A percentile compares a stretch with the other conserved stretches of the same genome.
Conservation (phyloP, 1,139 yeast species). For the Hansenula anomala region DNA sequence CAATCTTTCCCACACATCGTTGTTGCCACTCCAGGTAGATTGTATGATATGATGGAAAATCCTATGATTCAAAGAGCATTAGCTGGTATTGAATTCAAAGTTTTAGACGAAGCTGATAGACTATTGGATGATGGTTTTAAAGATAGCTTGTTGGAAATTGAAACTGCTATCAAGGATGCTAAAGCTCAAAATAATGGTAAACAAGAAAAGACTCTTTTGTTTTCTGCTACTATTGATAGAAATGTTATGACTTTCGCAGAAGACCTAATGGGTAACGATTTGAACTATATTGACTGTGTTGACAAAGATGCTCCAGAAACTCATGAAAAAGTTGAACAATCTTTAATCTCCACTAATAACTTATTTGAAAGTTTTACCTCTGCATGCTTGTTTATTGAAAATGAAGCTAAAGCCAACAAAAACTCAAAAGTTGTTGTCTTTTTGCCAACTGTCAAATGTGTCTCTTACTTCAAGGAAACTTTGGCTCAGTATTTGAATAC, state of each 20-base stretch:
- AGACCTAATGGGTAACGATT: constrained; percentile 57
- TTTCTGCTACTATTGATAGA: constrained; percentile 83
- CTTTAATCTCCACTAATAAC: constrained; percentile 44
- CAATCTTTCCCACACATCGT: constrained; percentile 44
- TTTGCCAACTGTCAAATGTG: constrained; percentile 71
- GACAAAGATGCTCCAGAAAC: constrained; percentile 73
- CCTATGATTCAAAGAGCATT: constrained; percentile 47
- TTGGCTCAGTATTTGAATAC: constrained; percentile 26
- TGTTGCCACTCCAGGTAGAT: constrained; percentile 90
- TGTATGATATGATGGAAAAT: constrained; percentile 51
- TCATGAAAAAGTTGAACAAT: constrained; percentile 70
- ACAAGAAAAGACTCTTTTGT: constrained; percentile 59
- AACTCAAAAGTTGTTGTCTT: constrained; percentile 76
- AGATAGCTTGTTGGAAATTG: constrained; percentile 53
- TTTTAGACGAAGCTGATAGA: constrained; percentile 89
- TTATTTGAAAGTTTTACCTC: constrained; percentile 48
- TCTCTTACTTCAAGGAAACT: constrained; percentile 47
- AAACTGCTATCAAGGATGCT: constrained; percentile 39
- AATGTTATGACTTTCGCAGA: constrained; percentile 63
- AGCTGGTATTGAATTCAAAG: constrained; percentile 52
- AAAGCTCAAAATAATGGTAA: constrained; percentile 27
- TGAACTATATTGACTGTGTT: constrained; percentile 71
- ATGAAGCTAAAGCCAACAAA: constrained; percentile 22
- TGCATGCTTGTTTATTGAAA: constrained; percentile 44
- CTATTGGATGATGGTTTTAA: constrained; percentile 74